Evolutionary conservation across 495 filamentous ascomycete genomes (phyloP).

Genomic region (Rhypophila decipiens): DNA sequence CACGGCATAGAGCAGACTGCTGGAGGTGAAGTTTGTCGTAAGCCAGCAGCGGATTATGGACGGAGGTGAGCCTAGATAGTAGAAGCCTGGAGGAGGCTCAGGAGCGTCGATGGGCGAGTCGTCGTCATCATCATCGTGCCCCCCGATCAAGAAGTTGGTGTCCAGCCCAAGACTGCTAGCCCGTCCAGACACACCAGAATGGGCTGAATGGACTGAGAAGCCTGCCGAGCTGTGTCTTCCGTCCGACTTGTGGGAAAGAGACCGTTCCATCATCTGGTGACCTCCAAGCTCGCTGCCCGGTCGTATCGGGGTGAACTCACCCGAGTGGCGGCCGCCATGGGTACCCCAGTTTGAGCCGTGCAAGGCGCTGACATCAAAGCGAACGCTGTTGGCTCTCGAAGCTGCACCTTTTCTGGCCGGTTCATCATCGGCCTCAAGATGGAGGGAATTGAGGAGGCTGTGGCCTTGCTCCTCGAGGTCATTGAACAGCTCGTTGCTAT

Average conservation of each 20-base stretch:
- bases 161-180: conserved; percentile 81
- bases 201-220: conserved; percentile 65
- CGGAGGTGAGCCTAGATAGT: conserved; percentile 77
- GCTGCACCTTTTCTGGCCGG: conserved; percentile 72
- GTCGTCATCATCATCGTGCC: conserved; percentile 53
- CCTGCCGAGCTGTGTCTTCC: conserved; percentile 90
- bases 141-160: conserved; percentile 58
- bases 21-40: conserved; percentile 75
- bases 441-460: conserved; percentile 64
- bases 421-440: conserved; percentile 75
- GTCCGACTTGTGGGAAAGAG: conserved; percentile 90
- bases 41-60: conserved; percentile 96
- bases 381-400: conserved; percentile 93
- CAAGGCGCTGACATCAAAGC: conserved; percentile 95
- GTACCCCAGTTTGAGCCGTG: conserved; percentile 81
- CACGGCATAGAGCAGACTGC: conserved; percentile 81
- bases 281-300: conserved; percentile 77
- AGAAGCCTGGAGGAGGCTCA: conserved; percentile 74
- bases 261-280: conserved; percentile 75
- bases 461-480: conserved; percentile 75
- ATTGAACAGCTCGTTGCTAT: conserved; percentile 51
- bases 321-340: conserved; percentile 67
- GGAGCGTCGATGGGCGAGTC: conserved; percentile 58
- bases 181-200: conserved; percentile 61
- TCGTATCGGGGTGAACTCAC: conserved; percentile 70